Conservation (phyloP, 768 basidiomycete genomes). For the Lentinula raphanica region DNA sequence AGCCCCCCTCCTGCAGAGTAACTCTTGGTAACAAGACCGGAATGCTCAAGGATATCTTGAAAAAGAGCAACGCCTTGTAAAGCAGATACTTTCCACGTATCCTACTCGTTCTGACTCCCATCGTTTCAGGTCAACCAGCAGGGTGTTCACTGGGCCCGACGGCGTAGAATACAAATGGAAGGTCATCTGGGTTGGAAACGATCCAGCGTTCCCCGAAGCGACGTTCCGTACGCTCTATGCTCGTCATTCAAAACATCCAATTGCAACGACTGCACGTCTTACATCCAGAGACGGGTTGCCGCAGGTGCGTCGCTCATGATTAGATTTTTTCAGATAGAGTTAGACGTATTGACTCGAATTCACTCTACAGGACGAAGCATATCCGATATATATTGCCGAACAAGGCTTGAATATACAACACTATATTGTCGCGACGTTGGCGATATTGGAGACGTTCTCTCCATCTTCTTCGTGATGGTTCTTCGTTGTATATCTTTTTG, state of each 20-base stretch:
- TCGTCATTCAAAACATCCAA: conserved; percentile 6
- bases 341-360: background rate
- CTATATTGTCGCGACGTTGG: conserved; percentile 10
- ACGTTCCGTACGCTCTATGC: conserved; percentile 7
- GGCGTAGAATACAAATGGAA: conserved; percentile 14
- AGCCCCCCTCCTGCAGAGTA: background rate
- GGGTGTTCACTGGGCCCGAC: conserved; percentile 10
- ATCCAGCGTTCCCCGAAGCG: conserved; percentile 11
- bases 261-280: conserved; percentile 12
- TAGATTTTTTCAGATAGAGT: background rate
- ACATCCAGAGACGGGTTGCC: conserved; percentile 7
- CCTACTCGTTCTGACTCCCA: background rate
- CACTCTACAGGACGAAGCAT: conserved; percentile 11
- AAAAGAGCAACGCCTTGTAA: conserved; percentile 7
- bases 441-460: conserved; percentile 4
- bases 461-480: background rate
- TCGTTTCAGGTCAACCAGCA: background rate
- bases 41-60: conserved; percentile 8
- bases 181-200: conserved; percentile 5
- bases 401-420: conserved; percentile 5
- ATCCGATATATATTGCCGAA: conserved; percentile 13
- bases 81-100: background rate
- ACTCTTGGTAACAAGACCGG: conserved; percentile 2
- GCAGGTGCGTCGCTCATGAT: background rate
- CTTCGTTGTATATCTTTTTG: no score